phyloP scores from a whole-genome alignment of 2,329 filamentous ascomycete genomes.

The Epichloe uncinata region DNA sequence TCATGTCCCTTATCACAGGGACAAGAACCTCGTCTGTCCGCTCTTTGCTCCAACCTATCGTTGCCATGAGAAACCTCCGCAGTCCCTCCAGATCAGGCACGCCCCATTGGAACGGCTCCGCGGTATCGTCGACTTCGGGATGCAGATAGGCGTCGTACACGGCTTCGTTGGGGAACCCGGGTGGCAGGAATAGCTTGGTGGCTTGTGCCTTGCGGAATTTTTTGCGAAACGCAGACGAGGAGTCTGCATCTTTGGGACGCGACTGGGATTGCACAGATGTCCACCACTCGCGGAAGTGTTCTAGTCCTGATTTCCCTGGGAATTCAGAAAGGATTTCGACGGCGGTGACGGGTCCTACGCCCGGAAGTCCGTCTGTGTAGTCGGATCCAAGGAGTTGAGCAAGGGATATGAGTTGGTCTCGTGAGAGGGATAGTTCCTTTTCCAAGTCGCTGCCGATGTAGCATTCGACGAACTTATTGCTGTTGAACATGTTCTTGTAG shows the following conservation, averaged over 20 bases:
- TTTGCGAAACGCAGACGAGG: constrained; percentile 53
- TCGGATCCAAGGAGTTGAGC: constrained; percentile 88
- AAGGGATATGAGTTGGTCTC: constrained; percentile 77
- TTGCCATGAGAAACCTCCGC: constrained; percentile 72
- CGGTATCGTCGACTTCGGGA: constrained; percentile 71
- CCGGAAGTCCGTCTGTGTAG: constrained; percentile 84
- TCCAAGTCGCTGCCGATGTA: constrained; percentile 77
- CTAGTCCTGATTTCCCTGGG: constrained; percentile 43
- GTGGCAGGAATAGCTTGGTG: constrained; percentile 75
- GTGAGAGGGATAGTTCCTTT: constrained; percentile 74
- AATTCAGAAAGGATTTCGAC: constrained; percentile 93
- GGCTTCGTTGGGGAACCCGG: constrained; percentile 61
- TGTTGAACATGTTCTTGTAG: constrained; percentile 99
- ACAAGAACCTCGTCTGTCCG: constrained; percentile 91
- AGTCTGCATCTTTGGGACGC: constrained; percentile 51
- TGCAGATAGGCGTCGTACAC: constrained; percentile 75
- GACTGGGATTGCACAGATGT: constrained; percentile 54
- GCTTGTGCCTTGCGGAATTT: constrained; percentile 74
- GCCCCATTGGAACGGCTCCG: constrained; percentile 84
- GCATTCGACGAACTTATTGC: constrained; percentile 95
- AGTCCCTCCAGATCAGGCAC: constrained; percentile 84
- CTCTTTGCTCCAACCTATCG: constrained; percentile 86
- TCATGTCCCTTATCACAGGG: constrained; percentile 93
- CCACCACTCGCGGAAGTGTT: constrained; percentile 85
- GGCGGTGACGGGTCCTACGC: constrained; percentile 87